Evolutionary conservation across 768 basidiomycete species (phyloP), one percentile per base, ranked within the genome.

Genomic region (Mycena venus): DNA sequence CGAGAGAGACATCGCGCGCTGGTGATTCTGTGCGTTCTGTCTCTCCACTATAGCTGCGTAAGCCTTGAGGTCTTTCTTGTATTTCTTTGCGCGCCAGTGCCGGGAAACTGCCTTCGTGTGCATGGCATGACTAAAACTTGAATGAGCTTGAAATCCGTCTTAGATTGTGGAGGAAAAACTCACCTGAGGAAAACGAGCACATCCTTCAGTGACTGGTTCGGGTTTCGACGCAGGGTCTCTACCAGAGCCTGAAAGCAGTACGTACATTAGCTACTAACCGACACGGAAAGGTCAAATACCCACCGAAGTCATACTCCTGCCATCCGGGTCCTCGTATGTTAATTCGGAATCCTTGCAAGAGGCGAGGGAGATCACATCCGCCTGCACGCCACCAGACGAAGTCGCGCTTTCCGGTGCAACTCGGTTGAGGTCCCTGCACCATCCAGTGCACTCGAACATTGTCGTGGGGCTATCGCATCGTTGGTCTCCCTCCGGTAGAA

Each of bases 271-370:
- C n/a, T n/a, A n/a, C n/a, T n/a, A n/a, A n/a, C n/a, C n/a, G n/a
- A n/a, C n/a, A n/a, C n/a, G n/a, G n/a, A n/a, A n/a, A 25, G 17
- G 44, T 15, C 17, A 9, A 34, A 36, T 36, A 63, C 42, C 7
- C 40, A 42, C 62, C 62, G 62, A 47, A n/a, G 62, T 44, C 38
- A 63, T 63, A 19, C 62, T 63, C 14, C 29, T 47, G 8, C 62
- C 40, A 1, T 47, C 38, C n/a, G 12, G 27, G 17, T 47, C 51
- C 14, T 66, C 51, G 29, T n/a, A 66, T 5, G 51, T 31, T 14
- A 14, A 2, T 17, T 53, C 51, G 7, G 53, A 66, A 14, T 55
- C 51, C 53, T 55, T 27, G 53, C 65, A 66, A 19, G 51, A 66
- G 21, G 51, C 51, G 15, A 66, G 65, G 1, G 65, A 66, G 25